A percentile compares a stretch with the other conserved stretches of the same genome.
Evolutionary conservation across 1,284 basidiomycete genomes (phyloP).

Genomic region (Phellopilus nigrolimitatus): DNA sequence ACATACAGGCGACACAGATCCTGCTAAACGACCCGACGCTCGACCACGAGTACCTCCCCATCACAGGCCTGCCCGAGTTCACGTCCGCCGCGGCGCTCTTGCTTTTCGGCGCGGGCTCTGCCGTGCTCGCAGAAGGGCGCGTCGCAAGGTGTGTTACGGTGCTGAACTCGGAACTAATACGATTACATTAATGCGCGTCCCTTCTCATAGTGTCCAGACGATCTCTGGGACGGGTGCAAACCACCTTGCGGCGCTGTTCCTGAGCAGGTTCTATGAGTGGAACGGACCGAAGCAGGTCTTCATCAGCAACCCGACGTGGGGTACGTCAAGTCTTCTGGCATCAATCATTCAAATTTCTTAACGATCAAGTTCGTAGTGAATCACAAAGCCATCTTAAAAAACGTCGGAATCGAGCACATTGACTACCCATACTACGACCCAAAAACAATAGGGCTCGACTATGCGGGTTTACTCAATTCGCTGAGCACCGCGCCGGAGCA

Average conservation of each 20-base stretch:
- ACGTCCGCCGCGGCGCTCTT: slow-evolving; percentile 76
- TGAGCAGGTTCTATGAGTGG: slow-evolving; percentile 81
- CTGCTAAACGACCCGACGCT: slow-evolving; percentile 68
- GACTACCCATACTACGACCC: slow-evolving; percentile 91
- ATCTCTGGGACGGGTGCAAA: slow-evolving; percentile 96
- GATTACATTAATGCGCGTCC: neutral
- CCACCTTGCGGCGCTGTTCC: slow-evolving; percentile 87
- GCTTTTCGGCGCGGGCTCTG: slow-evolving; percentile 73
- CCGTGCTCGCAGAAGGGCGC: slow-evolving; percentile 67
- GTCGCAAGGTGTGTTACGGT: slow-evolving; percentile 37
- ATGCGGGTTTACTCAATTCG: slow-evolving; percentile 64
- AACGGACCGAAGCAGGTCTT: slow-evolving; percentile 66
- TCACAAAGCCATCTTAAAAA: slow-evolving; percentile 86
- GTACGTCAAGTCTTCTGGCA: slow-evolving; percentile 38
- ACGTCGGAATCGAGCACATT: slow-evolving; percentile 75
- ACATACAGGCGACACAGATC: slow-evolving; percentile 65
- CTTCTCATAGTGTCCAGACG: slow-evolving; percentile 63
- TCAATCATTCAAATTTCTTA: neutral
- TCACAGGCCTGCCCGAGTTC: slow-evolving; percentile 83
- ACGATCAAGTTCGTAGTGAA: slow-evolving; percentile 54
- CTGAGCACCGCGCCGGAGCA: slow-evolving; percentile 62
- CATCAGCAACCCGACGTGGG: slow-evolving; percentile 92
- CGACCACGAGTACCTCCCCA: slow-evolving; percentile 94
- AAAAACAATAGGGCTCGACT: slow-evolving; percentile 86
- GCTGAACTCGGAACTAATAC: neutral